Evolutionary conservation across 2,329 filamentous ascomycete species (phyloP).

Genomic region (Tothia fuscella): DNA sequence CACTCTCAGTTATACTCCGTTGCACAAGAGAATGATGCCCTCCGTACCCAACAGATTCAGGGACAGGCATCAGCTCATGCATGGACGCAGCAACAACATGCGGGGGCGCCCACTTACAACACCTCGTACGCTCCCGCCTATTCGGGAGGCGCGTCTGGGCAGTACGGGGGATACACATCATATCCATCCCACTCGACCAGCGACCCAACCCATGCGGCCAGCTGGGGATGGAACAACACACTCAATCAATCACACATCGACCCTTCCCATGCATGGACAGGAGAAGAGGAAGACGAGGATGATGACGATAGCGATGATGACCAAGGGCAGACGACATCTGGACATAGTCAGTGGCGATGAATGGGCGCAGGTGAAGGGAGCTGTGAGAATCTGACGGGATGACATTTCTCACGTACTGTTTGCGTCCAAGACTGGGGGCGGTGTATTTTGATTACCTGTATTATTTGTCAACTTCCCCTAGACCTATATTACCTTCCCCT

Average conservation of each 20-base stretch:
- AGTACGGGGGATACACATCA: neutral
- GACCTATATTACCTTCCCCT: neutral
- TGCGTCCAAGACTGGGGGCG: neutral
- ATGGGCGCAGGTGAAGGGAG: neutral
- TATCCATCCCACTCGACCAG: neutral
- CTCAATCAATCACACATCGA: neutral
- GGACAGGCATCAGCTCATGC: neutral
- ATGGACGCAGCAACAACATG: neutral
- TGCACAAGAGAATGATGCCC: constrained; percentile 3
- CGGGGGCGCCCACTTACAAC: neutral
- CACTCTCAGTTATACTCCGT: constrained; percentile 3
- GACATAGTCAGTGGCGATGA: too few relatives aligned
- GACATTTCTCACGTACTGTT: neutral
- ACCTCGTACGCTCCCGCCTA: neutral
- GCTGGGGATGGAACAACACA: neutral
- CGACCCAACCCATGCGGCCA: neutral
- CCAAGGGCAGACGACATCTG: neutral
- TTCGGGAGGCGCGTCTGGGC: neutral
- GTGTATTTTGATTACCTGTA: neutral
- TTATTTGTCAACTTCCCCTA: neutral
- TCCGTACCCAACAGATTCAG: constrained; percentile 1
- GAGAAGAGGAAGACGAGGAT: neutral
- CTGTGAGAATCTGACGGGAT: neutral
- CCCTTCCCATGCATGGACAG: neutral
- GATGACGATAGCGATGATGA: constrained; percentile 1